Percentiles rank a stretch among this genome's conserved stretches.
Evolutionary conservation across 1,139 yeast species (phyloP).

Genomic region (Zygosaccharomyces pseudobailii): DNA sequence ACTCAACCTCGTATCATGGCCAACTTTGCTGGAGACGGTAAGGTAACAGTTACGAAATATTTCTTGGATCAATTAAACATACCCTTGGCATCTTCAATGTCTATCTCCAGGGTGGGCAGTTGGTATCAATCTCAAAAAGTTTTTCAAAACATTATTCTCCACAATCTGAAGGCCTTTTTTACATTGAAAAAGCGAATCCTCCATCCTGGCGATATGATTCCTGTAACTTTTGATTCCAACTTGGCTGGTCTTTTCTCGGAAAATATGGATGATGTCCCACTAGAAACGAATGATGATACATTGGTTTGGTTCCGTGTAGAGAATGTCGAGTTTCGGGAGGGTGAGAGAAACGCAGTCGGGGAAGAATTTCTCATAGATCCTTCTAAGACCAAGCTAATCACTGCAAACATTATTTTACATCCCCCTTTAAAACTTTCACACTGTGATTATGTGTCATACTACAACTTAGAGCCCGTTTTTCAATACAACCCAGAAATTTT

Average conservation of each 20-base stretch:
- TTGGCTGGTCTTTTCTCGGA: constrained; percentile 31
- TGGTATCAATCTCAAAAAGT: constrained; percentile 55
- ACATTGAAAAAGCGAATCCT: constrained; percentile 56
- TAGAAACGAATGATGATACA: constrained; percentile 60
- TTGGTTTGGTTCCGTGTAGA: constrained; percentile 79
- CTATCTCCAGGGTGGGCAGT: constrained; percentile 27
- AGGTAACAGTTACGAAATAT: constrained; percentile 22
- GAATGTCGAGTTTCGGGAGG: constrained; percentile 34
- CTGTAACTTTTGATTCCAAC: constrained; percentile 69
- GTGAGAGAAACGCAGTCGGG: constrained; percentile 32
- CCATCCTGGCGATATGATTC: constrained; percentile 59
- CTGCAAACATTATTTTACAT: constrained; percentile 18
- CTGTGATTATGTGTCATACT: constrained; percentile 49
- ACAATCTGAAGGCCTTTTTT: constrained; percentile 60
- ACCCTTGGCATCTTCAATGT: constrained; percentile 25
- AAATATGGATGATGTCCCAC: constrained; percentile 8
- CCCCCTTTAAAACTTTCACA: constrained; percentile 14
- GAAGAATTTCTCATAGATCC: constrained; percentile 26
- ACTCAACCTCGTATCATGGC: constrained; percentile 26
- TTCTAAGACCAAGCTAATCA: constrained; percentile 22
- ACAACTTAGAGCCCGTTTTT: constrained; percentile 38
- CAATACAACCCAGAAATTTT: constrained; percentile 36
- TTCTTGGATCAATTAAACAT: constrained; percentile 41
- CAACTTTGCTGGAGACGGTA: constrained; percentile 12
- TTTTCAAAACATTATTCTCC: constrained; percentile 65